These are phyloP conservation scores for Spathaspora sp. DNA, from an alignment of 1,139 yeast species.

Conservation along the genomic window DNA sequence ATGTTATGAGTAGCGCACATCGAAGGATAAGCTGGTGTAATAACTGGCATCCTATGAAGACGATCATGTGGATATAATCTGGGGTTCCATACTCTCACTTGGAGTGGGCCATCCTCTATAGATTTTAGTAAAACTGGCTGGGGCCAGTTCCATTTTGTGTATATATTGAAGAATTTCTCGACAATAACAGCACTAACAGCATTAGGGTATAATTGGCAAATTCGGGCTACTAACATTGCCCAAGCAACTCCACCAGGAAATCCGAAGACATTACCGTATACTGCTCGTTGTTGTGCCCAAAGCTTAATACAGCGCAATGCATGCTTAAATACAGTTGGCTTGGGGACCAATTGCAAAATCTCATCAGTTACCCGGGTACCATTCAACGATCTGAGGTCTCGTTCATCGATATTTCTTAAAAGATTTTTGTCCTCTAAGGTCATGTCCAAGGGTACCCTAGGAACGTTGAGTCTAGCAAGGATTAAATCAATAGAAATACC, in stretches of 20 bases:
- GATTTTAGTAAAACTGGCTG: constrained; percentile 91
- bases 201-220: constrained; percentile 94
- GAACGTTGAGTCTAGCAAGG: constrained; percentile 76
- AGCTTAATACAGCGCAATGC: constrained; percentile 89
- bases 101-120: constrained; percentile 96
- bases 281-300: constrained; percentile 96
- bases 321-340: constrained; percentile 87
- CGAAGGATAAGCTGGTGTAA: constrained; percentile 98
- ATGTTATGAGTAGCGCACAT: constrained; percentile 99
- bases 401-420: constrained; percentile 83
- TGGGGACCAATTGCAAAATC: constrained; percentile 83
- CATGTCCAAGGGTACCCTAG: constrained; percentile 74
- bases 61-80: constrained; percentile 83
- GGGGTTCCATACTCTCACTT: constrained; percentile 97
- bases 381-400: constrained; percentile 81
- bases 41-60: constrained; percentile 95
- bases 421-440: constrained; percentile 83
- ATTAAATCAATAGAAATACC: constrained; percentile 92
- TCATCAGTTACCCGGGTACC: constrained; percentile 99
- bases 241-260: constrained; percentile 99
- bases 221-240: constrained; percentile 98
- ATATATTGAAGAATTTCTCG: constrained; percentile 81
- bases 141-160: constrained; percentile 96
- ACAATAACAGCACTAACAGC: constrained; percentile 92
- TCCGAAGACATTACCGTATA: constrained; percentile 92